These are phyloP conservation scores for Morella rubra DNA, from an alignment of 306 rosid species.

Conservation along the genomic window DNA sequence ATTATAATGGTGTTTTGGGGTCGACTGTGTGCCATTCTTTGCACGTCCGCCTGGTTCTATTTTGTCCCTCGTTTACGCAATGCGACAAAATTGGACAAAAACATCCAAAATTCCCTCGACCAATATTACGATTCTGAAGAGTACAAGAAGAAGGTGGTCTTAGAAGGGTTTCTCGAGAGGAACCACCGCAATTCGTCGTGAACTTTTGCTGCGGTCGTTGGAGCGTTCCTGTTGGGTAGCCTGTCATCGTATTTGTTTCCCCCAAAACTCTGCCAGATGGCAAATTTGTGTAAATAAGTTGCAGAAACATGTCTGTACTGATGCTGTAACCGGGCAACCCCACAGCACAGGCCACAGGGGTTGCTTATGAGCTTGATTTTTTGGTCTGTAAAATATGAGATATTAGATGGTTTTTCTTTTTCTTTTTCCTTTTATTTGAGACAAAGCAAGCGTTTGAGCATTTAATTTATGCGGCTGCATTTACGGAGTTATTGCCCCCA, in stretches of 20 bases:
- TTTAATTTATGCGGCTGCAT: no score
- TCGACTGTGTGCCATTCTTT: constrained; percentile 62
- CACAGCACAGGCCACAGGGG: no score
- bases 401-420: no score
- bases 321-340: not conserved
- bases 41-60: constrained; percentile 67
- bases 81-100: not conserved
- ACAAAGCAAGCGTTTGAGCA: no score
- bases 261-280: not conserved
- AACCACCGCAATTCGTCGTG: constrained; percentile 18
- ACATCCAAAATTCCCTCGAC: not conserved
- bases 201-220: not conserved
- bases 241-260: not conserved
- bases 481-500: no score
- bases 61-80: constrained; percentile 42
- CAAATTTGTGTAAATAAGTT: not conserved
- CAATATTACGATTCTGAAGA: constrained; percentile 28
- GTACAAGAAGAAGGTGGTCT: constrained; percentile 39
- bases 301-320: not conserved
- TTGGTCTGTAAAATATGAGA: not conserved
- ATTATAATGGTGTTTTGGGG: constrained; percentile 60
- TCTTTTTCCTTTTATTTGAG: no score
- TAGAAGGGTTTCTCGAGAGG: constrained; percentile 40
- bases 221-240: no score
- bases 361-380: not conserved